Conservation (phyloP, 345 rosid species). For the Atalantia buxifolia region DNA sequence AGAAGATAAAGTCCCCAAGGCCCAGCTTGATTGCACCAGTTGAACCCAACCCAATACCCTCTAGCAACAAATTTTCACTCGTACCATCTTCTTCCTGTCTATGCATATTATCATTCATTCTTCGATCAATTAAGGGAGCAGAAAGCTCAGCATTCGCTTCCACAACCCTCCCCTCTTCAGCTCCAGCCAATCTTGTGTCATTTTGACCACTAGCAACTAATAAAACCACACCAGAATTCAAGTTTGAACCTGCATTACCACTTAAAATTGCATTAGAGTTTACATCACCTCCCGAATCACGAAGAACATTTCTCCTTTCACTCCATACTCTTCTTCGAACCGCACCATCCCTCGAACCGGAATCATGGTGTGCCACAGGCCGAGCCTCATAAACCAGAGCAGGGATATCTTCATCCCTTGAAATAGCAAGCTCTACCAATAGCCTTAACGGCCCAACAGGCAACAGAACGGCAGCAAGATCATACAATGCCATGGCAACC, state of each 20-base stretch:
- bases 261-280: slow-evolving; percentile 8
- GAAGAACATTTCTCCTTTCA: slow-evolving; percentile 34
- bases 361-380: slow-evolving; percentile 54
- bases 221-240: slow-evolving; percentile 10
- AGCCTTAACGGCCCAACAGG: slow-evolving; percentile 91
- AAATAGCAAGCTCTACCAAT: slow-evolving; percentile 90
- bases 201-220: slow-evolving; percentile 9
- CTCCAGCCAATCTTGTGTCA: slow-evolving; percentile 27
- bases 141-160: slow-evolving; percentile 49
- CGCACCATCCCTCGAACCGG: slow-evolving; percentile 19
- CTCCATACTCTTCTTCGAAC: slow-evolving; percentile 79
- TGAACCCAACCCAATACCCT: slow-evolving; percentile 88
- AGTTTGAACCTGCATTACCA: slow-evolving; percentile 14
- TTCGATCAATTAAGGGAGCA: slow-evolving; percentile 56
- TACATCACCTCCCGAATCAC: slow-evolving; percentile 16
- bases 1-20: slow-evolving; percentile 91
- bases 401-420: slow-evolving; percentile 95
- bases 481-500: slow-evolving; percentile 79
- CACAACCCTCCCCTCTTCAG: slow-evolving; percentile 34
- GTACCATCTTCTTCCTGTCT: slow-evolving; percentile 25
- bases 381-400: slow-evolving; percentile 91
- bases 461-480: slow-evolving; percentile 89
- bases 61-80: slow-evolving; percentile 51
- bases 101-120: slow-evolving; percentile 19
- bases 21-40: slow-evolving; percentile 91